These are phyloP conservation scores for Amyloporia xantha DNA, from an alignment of 768 basidiomycete genomes.

Conservation along the genomic window DNA sequence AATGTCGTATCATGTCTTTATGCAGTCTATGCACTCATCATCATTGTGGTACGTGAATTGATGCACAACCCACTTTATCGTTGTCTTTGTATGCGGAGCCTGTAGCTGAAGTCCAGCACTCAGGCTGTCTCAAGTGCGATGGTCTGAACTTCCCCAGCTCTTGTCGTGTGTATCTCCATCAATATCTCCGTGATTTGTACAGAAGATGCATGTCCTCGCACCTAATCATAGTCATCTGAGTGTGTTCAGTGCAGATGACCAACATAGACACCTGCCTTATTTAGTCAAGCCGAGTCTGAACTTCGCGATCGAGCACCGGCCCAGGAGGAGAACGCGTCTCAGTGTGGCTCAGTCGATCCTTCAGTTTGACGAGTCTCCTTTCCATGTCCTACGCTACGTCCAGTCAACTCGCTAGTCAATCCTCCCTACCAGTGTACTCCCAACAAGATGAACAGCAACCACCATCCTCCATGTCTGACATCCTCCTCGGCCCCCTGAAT, in stretches of 20 bases:
- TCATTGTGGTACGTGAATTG: too few species aligned
- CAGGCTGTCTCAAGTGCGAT: too few species aligned
- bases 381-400: not conserved
- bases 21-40: too few species aligned
- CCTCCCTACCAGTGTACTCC: too few species aligned
- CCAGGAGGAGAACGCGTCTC: not conserved
- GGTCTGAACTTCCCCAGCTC: not conserved
- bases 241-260: not conserved
- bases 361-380: not conserved
- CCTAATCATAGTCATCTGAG: not conserved
- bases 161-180: not conserved
- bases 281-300: not conserved
- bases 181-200: not conserved
- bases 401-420: not conserved
- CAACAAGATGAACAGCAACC: not conserved
- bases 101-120: too few species aligned
- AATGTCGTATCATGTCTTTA: too few species aligned
- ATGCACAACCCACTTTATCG: too few species aligned
- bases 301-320: not conserved
- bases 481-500: conserved; percentile 55
- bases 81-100: too few species aligned
- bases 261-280: not conserved
- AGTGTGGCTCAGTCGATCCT: not conserved
- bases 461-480: conserved; percentile 48
- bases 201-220: not conserved